Evolutionary conservation across 1,284 basidiomycete genomes (phyloP).

Genomic region (Exsudoporus floridanus): DNA sequence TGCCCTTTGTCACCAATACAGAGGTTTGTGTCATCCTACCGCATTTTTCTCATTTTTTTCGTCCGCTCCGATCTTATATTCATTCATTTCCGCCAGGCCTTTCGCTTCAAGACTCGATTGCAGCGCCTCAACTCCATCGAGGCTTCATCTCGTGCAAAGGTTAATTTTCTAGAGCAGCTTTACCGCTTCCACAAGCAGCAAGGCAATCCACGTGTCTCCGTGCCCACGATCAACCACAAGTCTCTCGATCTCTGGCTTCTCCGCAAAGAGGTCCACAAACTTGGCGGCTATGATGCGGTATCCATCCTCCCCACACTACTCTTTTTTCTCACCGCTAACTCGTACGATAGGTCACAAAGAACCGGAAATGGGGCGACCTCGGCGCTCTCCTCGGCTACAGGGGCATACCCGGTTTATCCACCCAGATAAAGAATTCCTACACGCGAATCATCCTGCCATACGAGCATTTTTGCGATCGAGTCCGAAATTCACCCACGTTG

Average conservation of each 20-base stretch:
- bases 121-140: constrained; percentile 97
- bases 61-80: constrained; percentile 25
- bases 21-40: constrained; percentile 54
- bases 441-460: constrained; percentile 90
- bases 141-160: constrained; percentile 92
- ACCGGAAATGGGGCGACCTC: constrained; percentile 85
- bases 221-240: constrained; percentile 91
- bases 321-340: constrained; percentile 28
- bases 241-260: constrained; percentile 92
- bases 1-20: constrained; percentile 96
- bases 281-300: constrained; percentile 87
- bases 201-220: constrained; percentile 81
- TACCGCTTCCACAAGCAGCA: constrained; percentile 91
- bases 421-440: constrained; percentile 89
- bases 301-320: constrained; percentile 31
- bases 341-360: constrained; percentile 62
- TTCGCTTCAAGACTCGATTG: constrained; percentile 93
- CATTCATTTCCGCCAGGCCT: constrained; percentile 53
- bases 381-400: constrained; percentile 81
- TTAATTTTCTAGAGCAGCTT: constrained; percentile 97
- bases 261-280: constrained; percentile 85
- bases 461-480: constrained; percentile 83
- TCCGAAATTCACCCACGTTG: constrained; percentile 59
- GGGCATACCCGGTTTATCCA: constrained; percentile 79
- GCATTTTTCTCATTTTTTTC: constrained; percentile 30